A percentile compares a stretch with the other conserved stretches of the same genome.
Conservation (phyloP, 225 moss, liverwort and hornwort genomes). For the Lunularia cruciata region DNA sequence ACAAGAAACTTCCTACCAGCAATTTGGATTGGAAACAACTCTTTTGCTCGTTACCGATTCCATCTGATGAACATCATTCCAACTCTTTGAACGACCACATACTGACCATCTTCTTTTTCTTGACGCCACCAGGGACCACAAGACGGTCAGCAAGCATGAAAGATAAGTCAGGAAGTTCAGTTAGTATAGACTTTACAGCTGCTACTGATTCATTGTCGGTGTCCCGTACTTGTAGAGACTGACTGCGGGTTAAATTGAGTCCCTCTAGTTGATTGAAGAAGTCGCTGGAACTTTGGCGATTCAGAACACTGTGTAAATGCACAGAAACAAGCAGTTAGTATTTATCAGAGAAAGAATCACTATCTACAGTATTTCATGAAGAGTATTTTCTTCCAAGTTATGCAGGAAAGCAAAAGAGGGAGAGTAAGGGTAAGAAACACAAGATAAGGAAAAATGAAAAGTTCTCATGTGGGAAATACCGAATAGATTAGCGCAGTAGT, state of each 20-base stretch:
- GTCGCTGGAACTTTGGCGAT: constrained; percentile 21
- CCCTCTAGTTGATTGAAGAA: constrained; percentile 25
- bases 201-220: constrained; percentile 5
- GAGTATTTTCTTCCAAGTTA: background rate
- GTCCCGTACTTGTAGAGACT: constrained; percentile 1
- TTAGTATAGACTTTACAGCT: constrained; percentile 14
- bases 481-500: background rate
- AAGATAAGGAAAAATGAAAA: too few species aligned
- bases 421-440: too few species aligned
- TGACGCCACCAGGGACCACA: constrained; percentile 22
- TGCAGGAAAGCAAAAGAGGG: too few species aligned
- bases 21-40: too few species aligned
- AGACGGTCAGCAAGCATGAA: constrained; percentile 28
- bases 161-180: constrained; percentile 20
- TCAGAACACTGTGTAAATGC: constrained; percentile 7
- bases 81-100: constrained; percentile 30
- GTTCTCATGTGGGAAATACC: background rate
- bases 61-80: background rate
- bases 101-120: constrained; percentile 6
- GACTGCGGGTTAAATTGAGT: constrained; percentile 12
- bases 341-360: too few species aligned
- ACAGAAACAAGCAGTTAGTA: background rate
- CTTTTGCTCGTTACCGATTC: too few species aligned
- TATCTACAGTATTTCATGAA: too few species aligned
- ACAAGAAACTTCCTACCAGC: too few species aligned